These are phyloP conservation scores for Coemansia sp. DNA, from an alignment of 371 early-diverging fungal genomes.

Conservation along the genomic window DNA sequence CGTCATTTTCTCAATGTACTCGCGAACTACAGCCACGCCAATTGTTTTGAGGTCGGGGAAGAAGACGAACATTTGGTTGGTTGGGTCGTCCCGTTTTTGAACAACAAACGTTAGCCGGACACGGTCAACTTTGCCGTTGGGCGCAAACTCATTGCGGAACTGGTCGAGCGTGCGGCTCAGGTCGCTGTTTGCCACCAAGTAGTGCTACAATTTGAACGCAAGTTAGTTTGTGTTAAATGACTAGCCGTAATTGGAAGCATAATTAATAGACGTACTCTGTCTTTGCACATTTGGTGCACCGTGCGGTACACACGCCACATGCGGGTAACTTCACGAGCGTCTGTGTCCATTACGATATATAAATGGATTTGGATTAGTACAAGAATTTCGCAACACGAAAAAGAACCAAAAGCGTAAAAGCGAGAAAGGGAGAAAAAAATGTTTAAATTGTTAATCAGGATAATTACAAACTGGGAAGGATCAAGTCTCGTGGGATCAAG, in stretches of 20 bases:
- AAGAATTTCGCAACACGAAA: background rate
- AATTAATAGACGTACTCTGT: conserved; percentile 57
- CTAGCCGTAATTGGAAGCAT: background rate
- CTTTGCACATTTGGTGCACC: conserved; percentile 83
- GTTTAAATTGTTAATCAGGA: background rate
- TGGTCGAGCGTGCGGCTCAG: conserved; percentile 79
- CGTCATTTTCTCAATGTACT: conserved; percentile 72
- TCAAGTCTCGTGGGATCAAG: background rate
- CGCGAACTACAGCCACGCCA: conserved; percentile 88
- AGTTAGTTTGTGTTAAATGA: background rate
- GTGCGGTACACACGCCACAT: conserved; percentile 87
- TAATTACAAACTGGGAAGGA: background rate
- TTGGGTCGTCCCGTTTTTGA: conserved; percentile 75
- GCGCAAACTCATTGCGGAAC: conserved; percentile 71
- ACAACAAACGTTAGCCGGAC: conserved; percentile 81
- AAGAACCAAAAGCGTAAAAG: background rate
- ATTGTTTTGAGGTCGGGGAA: conserved; percentile 89
- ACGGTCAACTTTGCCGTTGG: conserved; percentile 78
- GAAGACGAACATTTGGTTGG: conserved; percentile 86
- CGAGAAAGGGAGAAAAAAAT: background rate
- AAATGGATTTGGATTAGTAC: background rate
- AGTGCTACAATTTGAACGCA: conserved; percentile 61
- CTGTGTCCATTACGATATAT: conserved; percentile 38
- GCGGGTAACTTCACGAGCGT: conserved; percentile 65
- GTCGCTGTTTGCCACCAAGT: conserved; percentile 76